Evolutionary conservation across 768 basidiomycete species (phyloP).

Genomic region (Boletales sp.): DNA sequence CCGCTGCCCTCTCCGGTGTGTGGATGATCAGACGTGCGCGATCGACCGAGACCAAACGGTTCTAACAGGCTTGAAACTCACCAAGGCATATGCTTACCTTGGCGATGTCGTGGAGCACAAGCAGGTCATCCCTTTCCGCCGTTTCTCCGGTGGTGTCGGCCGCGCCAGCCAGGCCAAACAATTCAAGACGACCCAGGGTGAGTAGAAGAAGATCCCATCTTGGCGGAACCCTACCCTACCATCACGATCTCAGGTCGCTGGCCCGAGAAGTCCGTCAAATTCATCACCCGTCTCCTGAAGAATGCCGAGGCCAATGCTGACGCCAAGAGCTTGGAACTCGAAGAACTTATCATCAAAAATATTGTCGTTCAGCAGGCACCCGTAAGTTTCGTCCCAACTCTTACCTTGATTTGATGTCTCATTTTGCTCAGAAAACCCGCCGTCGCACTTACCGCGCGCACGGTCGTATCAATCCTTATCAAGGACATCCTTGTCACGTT

Average conservation of each 20-base stretch:
- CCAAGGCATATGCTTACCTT: conserved; percentile 95
- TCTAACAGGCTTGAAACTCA: conserved; percentile 76
- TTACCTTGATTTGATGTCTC: not conserved
- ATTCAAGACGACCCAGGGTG: conserved; percentile 95
- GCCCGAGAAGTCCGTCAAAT: conserved; percentile 98
- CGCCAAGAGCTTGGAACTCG: conserved; percentile 91
- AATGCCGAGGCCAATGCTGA: conserved; percentile 99
- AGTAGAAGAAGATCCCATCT: conserved; percentile 20
- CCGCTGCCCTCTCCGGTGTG: conserved; percentile 86
- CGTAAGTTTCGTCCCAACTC: conserved; percentile 44
- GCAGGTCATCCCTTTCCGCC: conserved; percentile 92
- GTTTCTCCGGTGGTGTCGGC: conserved; percentile 94
- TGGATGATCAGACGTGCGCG: conserved; percentile 4
- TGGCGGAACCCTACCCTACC: not conserved
- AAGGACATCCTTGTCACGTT: conserved; percentile 95
- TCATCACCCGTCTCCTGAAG: conserved; percentile 91
- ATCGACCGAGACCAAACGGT: conserved; percentile 1
- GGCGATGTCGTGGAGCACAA: conserved; percentile 95
- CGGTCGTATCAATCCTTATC: conserved; percentile 98
- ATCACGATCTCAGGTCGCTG: conserved; percentile 74
- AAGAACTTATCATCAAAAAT: conserved; percentile 92
- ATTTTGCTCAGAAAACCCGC: conserved; percentile 79
- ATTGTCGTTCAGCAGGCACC: conserved; percentile 99
- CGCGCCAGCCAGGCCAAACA: conserved; percentile 93
- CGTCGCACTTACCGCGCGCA: conserved; percentile 99